Percentiles rank a stretch among this genome's conserved stretches.
Conservation (phyloP, 305 asterid species). For the Fraxinus latifolia region DNA sequence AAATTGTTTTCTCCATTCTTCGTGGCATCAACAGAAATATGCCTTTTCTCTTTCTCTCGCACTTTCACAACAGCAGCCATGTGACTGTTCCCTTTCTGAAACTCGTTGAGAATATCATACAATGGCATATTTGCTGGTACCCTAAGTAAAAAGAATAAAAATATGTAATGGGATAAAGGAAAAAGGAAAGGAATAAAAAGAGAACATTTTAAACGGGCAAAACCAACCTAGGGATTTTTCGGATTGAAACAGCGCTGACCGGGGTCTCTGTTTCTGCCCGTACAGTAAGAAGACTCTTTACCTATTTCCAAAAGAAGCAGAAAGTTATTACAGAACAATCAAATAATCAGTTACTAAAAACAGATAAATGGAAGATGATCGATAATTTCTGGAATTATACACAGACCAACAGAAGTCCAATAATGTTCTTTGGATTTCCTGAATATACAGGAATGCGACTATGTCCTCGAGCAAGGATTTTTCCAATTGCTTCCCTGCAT, state of each 20-base stretch:
- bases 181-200: neutral
- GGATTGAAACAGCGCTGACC: conserved; percentile 85
- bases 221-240: conserved; percentile 85
- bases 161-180: conserved; percentile 1
- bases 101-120: conserved; percentile 94
- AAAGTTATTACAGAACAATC: conserved; percentile 19
- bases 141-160: conserved; percentile 38
- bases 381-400: conserved; percentile 10
- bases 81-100: conserved; percentile 96
- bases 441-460: conserved; percentile 93
- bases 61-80: conserved; percentile 98
- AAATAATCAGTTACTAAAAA: neutral
- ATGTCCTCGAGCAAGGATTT: conserved; percentile 92
- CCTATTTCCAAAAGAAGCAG: conserved; percentile 43
- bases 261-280: conserved; percentile 94
- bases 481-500: conserved; percentile 94
- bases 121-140: conserved; percentile 93
- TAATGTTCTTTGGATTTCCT: conserved; percentile 75
- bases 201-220: conserved; percentile 6
- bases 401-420: conserved; percentile 94
- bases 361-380: conserved; percentile 3
- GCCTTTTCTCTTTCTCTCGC: conserved; percentile 45
- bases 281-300: conserved; percentile 85
- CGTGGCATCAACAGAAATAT: conserved; percentile 27
- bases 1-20: conserved; percentile 24